Conservation (phyloP, 75 land plant species). For the Adiantum capillusveneris region DNA sequence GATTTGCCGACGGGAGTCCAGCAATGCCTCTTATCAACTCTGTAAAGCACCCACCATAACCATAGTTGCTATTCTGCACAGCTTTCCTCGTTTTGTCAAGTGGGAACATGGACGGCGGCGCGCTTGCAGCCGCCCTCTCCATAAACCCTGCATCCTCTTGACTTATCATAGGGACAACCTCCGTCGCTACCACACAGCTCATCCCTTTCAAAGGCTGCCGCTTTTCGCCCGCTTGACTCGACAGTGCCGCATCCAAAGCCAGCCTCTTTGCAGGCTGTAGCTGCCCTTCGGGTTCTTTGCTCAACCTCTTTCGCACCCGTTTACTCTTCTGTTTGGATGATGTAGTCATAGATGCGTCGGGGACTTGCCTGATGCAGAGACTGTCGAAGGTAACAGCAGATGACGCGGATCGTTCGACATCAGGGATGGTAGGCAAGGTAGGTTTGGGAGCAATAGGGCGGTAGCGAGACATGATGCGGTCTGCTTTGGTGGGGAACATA, state of each 20-base stretch:
- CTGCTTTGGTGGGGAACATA: slow-evolving; percentile 43
- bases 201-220: not conserved
- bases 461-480: slow-evolving; percentile 81
- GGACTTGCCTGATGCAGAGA: not conserved
- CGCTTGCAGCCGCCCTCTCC: slow-evolving; percentile 14
- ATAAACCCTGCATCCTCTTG: slow-evolving; percentile 11
- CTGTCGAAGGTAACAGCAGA: not conserved
- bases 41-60: not conserved
- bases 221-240: not conserved
- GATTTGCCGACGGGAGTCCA: not conserved
- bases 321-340: too few species aligned
- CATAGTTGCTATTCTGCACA: not conserved
- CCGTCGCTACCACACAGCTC: not conserved
- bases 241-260: not conserved
- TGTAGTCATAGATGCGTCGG: not conserved
- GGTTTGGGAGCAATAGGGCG: slow-evolving; percentile 96
- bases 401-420: not conserved
- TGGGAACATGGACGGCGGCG: not conserved
- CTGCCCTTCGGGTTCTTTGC: not conserved
- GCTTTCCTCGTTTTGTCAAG: not conserved
- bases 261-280: not conserved
- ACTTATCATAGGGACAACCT: not conserved
- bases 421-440: not conserved
- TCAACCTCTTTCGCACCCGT: not conserved
- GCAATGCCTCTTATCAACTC: slow-evolving; percentile 2